These are phyloP conservation scores for Akanthomyces dipterigenus DNA, from an alignment of 2,329 filamentous ascomycete genomes.

Conservation along the genomic window DNA sequence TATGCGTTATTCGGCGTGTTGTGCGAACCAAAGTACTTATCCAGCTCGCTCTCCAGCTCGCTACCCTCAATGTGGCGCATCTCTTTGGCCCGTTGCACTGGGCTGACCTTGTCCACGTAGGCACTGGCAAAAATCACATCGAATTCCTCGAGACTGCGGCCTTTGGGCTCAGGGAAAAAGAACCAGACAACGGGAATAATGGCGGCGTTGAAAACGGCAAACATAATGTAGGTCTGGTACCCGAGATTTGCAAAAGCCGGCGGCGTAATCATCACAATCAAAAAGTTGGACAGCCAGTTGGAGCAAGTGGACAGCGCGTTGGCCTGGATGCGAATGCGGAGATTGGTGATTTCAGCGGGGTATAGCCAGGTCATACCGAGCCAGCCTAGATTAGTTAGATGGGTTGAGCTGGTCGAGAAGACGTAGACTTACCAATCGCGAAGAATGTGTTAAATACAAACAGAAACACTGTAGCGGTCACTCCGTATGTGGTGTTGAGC, in stretches of 20 bases:
- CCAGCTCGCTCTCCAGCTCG: constrained; percentile 22
- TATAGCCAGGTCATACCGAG: constrained; percentile 57
- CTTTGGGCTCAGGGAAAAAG: constrained; percentile 47
- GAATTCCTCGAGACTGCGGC: constrained; percentile 59
- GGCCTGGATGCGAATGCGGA: constrained; percentile 54
- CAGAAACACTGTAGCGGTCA: constrained; percentile 40
- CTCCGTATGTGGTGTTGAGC: constrained; percentile 21
- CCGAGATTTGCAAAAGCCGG: constrained; percentile 48
- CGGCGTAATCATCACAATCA: constrained; percentile 61
- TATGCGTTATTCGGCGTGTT: neutral
- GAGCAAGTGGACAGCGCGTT: constrained; percentile 57
- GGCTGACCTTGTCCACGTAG: constrained; percentile 20
- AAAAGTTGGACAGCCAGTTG: constrained; percentile 57
- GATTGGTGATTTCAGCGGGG: constrained; percentile 53
- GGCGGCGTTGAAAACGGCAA: constrained; percentile 41
- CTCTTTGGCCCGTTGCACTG: constrained; percentile 22
- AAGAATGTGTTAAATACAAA: constrained; percentile 59
- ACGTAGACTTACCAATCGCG: constrained; percentile 26
- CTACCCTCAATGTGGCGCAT: constrained; percentile 21
- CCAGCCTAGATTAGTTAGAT: constrained; percentile 39
- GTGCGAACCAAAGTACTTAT: constrained; percentile 22
- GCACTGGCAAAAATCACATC: constrained; percentile 45
- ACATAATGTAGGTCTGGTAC: constrained; percentile 47
- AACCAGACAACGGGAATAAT: constrained; percentile 44
- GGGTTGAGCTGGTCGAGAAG: too few relatives aligned